phyloP scores from a whole-genome alignment of 1,284 basidiomycete genomes.

The Apiotrichum porosum region DNA sequence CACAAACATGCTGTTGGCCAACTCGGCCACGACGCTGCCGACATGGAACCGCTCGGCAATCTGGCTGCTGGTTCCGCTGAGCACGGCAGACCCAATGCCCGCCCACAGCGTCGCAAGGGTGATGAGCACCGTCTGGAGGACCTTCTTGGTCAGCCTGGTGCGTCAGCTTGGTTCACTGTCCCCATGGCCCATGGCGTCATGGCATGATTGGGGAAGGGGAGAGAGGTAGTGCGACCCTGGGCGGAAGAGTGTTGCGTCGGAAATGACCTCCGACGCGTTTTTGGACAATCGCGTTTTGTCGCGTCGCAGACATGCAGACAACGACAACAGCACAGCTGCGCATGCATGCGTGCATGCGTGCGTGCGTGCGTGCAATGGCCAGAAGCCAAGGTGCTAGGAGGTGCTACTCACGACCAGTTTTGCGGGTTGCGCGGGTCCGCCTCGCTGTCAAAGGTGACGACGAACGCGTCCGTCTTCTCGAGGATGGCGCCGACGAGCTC shows the following conservation, averaged over 20 bases:
- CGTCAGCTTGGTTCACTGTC: background rate
- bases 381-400: too few relatives aligned
- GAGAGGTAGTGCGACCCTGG: too few relatives aligned
- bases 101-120: conserved; percentile 21
- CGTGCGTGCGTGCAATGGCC: too few relatives aligned
- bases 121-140: conserved; percentile 15
- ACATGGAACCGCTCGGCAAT: conserved; percentile 10
- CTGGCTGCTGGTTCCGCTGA: conserved; percentile 7
- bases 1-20: conserved; percentile 20
- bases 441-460: conserved; percentile 60
- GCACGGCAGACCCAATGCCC: conserved; percentile 11
- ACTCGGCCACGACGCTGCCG: conserved; percentile 13
- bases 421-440: conserved; percentile 62
- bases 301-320: too few relatives aligned
- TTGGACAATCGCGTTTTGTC: too few relatives aligned
- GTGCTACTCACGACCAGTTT: conserved; percentile 55
- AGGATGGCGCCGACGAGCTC: conserved; percentile 11
- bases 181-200: too few relatives aligned
- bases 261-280: too few relatives aligned
- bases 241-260: too few relatives aligned
- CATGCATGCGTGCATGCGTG: too few relatives aligned
- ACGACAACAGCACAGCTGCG: too few relatives aligned
- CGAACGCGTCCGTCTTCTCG: conserved; percentile 12
- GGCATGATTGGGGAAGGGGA: too few relatives aligned
- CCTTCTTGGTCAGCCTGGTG: conserved; percentile 10